Evolutionary conservation across 1,284 basidiomycete genomes (phyloP).

Genomic region (Leccinum solheimii): DNA sequence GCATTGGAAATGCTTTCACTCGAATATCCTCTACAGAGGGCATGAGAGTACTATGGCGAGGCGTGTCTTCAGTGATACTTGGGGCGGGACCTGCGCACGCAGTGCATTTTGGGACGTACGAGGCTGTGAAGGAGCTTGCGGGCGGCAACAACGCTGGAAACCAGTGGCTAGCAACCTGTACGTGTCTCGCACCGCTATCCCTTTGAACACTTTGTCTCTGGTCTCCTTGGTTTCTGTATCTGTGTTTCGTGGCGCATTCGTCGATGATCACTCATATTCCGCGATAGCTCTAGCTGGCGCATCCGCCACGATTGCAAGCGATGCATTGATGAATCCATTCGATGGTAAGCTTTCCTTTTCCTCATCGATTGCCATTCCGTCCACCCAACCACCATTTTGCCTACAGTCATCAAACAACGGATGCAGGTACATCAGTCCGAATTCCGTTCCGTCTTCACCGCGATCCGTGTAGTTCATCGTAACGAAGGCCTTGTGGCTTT

Average conservation of each 20-base stretch:
- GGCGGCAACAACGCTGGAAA: slow-evolving; percentile 83
- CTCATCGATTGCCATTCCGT: slow-evolving; percentile 3
- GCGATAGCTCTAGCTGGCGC: slow-evolving; percentile 85
- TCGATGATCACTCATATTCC: slow-evolving; percentile 13
- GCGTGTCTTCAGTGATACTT: slow-evolving; percentile 95
- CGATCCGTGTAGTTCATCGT: slow-evolving; percentile 81
- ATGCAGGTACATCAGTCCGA: slow-evolving; percentile 97
- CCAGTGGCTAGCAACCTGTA: slow-evolving; percentile 81
- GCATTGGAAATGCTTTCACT: slow-evolving; percentile 84
- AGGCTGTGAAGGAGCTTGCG: slow-evolving; percentile 90
- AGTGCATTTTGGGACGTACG: slow-evolving; percentile 96
- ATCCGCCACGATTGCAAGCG: slow-evolving; percentile 90
- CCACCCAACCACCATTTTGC: slow-evolving; percentile 17
- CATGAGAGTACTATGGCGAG: slow-evolving; percentile 88
- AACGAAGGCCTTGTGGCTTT: slow-evolving; percentile 90
- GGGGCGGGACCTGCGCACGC: slow-evolving; percentile 99
- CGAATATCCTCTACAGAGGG: slow-evolving; percentile 95
- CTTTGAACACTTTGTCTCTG: not conserved
- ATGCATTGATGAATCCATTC: slow-evolving; percentile 99
- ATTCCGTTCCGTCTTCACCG: slow-evolving; percentile 81
- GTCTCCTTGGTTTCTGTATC: not conserved
- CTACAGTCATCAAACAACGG: slow-evolving; percentile 94
- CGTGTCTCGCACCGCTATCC: slow-evolving; percentile 31
- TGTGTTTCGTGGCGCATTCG: not conserved
- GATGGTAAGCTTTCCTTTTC: slow-evolving; percentile 68